Evolutionary conservation across 257 asterid species (phyloP), one percentile per base, ranked within the genome.

Genomic region (Plantago major): DNA sequence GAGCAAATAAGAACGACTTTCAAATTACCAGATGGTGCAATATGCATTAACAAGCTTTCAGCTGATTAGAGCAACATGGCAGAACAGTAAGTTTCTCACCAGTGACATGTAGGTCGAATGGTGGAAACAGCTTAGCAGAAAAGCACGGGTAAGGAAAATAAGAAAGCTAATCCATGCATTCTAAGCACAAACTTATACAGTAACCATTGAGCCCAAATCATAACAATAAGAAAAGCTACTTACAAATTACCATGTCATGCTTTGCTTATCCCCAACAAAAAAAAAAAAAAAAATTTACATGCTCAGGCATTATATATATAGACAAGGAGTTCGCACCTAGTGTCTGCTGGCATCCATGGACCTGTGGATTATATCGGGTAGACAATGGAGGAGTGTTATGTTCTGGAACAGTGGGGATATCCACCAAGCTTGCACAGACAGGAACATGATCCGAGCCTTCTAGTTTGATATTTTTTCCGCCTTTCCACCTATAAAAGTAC

Each of bases 371-470:
- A 68, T 89, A 92, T 84, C 99, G 73, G 61, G 90, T 81, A 55
- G 96, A 92, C 50, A 89, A 76, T 22, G 89, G 62, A 16, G 99
- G 99, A 60, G 96, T 86, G 79, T 79, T 80, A 71, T 92, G 97
- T 70, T 67, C 69, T 47, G 67, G 65, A 64, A 82, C 63, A 67
- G 68, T 67, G 58, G 96, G 94, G 58, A 92, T 77, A 63, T 71
- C 93, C 26, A 57, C 69, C 75, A 92, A 80, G 73, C 72, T 74
- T 74, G 69, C 15, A 65, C 73, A 87, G 46, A 92, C 97, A 53
- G 99, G 99, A 81, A 71, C 96, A 67, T 92, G 99, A 78, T 92
- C 99, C 0, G 97, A 92, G 46, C 99, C 99, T 79, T 89, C 96
- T 83, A 83, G 54, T 82, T 92, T 89, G 67, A 72, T 74, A 75